Percentiles rank a stretch among this genome's conserved stretches.
Evolutionary conservation across 2,329 filamentous ascomycete genomes (phyloP).

Genomic region (Incumbomyces delicatus): DNA sequence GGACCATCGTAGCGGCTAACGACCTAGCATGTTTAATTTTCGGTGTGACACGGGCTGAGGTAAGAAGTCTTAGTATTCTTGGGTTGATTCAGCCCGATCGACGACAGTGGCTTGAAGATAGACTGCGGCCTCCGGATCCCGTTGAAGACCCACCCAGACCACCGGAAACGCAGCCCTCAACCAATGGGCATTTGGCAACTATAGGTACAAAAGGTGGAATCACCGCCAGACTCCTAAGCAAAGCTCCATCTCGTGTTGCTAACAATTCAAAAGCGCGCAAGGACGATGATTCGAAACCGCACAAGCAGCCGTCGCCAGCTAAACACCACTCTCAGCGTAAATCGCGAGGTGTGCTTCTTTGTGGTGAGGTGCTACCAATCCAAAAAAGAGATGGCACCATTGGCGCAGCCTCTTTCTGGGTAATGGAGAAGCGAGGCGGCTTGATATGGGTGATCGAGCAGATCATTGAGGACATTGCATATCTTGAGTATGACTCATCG

Average conservation of each 20-base stretch:
- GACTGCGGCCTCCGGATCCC: constrained; percentile 53
- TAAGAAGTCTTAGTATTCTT: constrained; percentile 86
- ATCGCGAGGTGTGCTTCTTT: constrained; percentile 80
- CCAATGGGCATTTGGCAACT: constrained; percentile 24
- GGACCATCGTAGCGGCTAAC: constrained; percentile 93
- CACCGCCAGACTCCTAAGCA: constrained; percentile 78
- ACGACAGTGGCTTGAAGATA: constrained; percentile 79
- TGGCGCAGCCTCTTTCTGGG: constrained; percentile 92
- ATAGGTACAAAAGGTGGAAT: constrained; percentile 69
- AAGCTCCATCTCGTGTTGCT: constrained; percentile 53
- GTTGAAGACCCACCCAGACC: constrained; percentile 36
- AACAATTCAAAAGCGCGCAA: constrained; percentile 43
- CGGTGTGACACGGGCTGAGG: constrained; percentile 93
- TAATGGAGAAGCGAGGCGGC: constrained; percentile 90
- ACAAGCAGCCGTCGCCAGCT: constrained; percentile 44
- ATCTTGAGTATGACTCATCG: constrained; percentile 65
- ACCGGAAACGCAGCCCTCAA: constrained; percentile 21
- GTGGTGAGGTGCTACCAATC: constrained; percentile 96
- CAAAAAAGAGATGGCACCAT: constrained; percentile 88
- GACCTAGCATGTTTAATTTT: constrained; percentile 96
- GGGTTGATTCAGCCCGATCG: constrained; percentile 89
- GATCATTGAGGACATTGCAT: constrained; percentile 86
- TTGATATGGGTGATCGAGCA: constrained; percentile 97
- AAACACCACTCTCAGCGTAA: constrained; percentile 61
- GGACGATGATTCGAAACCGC: constrained; percentile 46